Base-by-base conservation (phyloP, 345 rosid species). In the Brassica carinata region DNA sequence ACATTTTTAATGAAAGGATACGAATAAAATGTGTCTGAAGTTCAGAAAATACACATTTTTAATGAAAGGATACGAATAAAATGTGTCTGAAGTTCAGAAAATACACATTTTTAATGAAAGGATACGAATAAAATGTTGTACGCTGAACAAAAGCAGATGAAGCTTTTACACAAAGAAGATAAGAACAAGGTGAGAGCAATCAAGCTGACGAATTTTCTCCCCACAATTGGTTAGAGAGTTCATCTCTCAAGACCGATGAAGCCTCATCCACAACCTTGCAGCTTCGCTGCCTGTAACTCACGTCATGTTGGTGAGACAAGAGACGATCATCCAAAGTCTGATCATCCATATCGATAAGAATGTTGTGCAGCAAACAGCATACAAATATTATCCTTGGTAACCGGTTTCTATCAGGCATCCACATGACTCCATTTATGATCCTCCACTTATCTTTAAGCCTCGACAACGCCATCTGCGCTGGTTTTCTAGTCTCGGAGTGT, bases 361-460 rank as follows among this genome's bases (percentile, higher is more conserved):
- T 91, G 67, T 91, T 91, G 84, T 91, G 91, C 78, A 91, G 85
- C 89, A 91, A 86, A 83, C 96, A 89, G 81, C 93, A 89, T 6
- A 86, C 91, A 40, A 91, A 84, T 51, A 87, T 76, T n/a, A 91
- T 88, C 72, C 93, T 85, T 0, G 93, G 93, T 82, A 91, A 70
- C 77, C 85, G 85, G 71, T 85, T 88, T 72, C 84, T 86, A 68
- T 89, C 96, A 8, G 93, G 96, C 89, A 89, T 85, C 90, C 93
- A 91, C 96, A 91, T 89, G 1, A 85, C 87, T 7, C 96, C 93
- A 5, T 83, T 88, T 57, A 91, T 88, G 45, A 91, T 91, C 81
- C 89, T 88, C 96, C 96, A 91, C 81, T 84, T 87, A n/a, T 91
- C 96, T 84, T 91, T 91, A 79, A 91, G 89, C 80, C 85, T 85